A percentile compares a stretch with the other conserved stretches of the same genome.
phyloP scores from a whole-genome alignment of 1,284 basidiomycete genomes.

The Athelia sp. region DNA sequence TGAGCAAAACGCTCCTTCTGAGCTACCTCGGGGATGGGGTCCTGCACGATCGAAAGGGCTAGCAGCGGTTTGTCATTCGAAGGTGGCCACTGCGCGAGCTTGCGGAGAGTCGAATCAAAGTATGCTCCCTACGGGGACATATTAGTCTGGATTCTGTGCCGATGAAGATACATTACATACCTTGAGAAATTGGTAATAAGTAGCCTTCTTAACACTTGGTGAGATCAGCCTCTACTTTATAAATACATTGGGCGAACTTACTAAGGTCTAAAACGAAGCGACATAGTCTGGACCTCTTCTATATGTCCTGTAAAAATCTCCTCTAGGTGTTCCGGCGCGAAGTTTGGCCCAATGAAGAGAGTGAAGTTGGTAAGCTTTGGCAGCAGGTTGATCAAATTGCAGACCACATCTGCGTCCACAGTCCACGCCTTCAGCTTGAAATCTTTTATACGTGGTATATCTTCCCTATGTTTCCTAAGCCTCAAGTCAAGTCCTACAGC shows the following conservation, averaged over 20 bases:
- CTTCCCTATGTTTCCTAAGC: slow-evolving; percentile 31
- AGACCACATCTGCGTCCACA: slow-evolving; percentile 57
- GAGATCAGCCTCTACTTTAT: not conserved
- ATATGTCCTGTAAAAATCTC: slow-evolving; percentile 44
- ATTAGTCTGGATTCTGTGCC: not conserved
- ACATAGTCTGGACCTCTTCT: slow-evolving; percentile 35
- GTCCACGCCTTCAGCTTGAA: slow-evolving; percentile 52
- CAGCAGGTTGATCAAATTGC: slow-evolving; percentile 50
- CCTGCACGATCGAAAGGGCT: slow-evolving; percentile 61
- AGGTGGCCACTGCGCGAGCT: slow-evolving; percentile 54
- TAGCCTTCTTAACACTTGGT: slow-evolving; percentile 58
- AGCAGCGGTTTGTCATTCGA: slow-evolving; percentile 25
- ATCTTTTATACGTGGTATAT: slow-evolving; percentile 35
- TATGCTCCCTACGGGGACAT: slow-evolving; percentile 50
- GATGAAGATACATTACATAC: slow-evolving; percentile 22
- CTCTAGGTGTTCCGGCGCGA: slow-evolving; percentile 62
- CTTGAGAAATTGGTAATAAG: slow-evolving; percentile 66
- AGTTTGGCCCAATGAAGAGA: slow-evolving; percentile 57
- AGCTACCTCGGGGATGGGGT: slow-evolving; percentile 38
- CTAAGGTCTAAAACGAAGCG: slow-evolving; percentile 67
- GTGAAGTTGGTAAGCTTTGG: slow-evolving; percentile 40
- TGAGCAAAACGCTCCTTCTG: slow-evolving; percentile 51
- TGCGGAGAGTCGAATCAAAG: slow-evolving; percentile 55
- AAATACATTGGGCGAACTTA: slow-evolving; percentile 27
- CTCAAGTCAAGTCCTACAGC: slow-evolving; percentile 42